Base-by-base conservation (phyloP, 345 rosid species). In the Carallia pectinifolia region DNA sequence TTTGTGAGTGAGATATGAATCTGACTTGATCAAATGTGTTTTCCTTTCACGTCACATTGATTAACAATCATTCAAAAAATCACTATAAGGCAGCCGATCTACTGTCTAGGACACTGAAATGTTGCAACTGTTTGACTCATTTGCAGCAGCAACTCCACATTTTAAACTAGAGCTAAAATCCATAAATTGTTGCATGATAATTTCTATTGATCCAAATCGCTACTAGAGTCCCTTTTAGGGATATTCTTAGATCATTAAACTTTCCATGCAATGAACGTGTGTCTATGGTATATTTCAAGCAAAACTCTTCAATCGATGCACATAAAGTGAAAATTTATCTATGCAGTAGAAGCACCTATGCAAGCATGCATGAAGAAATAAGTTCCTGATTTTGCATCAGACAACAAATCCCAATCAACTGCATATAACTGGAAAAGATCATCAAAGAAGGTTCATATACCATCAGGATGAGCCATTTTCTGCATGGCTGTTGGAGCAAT, bases 391-490 rank as follows among this genome's bases (percentile, higher is more conserved):
- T 19, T 19, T 9, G 60, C 17, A 44, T 44, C 50, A 13, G 16
- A 44, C 50, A 44, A 44, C 50, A 44, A 44, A 10, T 44, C 50
- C 50, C 23, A 48, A 17, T 37, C 56, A 53, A 5, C 33, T 44
- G 44, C 65, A 70, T 31, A 6, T 1, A 6, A 67, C 29, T 23
- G 30, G 68, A 52, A 33, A 13, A 65, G 19, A 55, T 30, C 37
- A 31, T 9, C 9, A 52, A 48, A 64, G n/a, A 59, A 58, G 61
- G 33, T 29, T 50, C 54, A 29, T 54, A 10, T 74, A 88, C 96
- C 98, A 61, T 91, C 95, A 66, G 96, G 96, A 66, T 91, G 98
- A 61, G 97, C 98, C 97, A 94, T 91, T 82, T 91, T 94, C 86
- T 90, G 98, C 88, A 94, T 80, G 23, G 97, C 98, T 10, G 96